phyloP scores from a whole-genome alignment of 2,329 filamentous ascomycete species.

The Pyrenophora graminea region DNA sequence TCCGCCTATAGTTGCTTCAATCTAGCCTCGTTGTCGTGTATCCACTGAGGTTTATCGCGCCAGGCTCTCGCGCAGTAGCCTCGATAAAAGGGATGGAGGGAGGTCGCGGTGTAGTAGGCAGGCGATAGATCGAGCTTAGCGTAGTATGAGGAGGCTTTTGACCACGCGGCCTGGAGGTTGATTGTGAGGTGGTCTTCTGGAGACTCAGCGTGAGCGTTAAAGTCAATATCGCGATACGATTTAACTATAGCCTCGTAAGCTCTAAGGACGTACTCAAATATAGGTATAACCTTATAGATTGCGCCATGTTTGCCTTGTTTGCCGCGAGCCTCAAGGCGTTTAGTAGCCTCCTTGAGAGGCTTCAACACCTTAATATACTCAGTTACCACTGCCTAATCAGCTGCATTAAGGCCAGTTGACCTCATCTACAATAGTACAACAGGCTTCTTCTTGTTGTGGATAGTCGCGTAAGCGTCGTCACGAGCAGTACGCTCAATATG shows the following conservation, averaged over 20 bases:
- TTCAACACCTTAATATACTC: slow-evolving; percentile 5
- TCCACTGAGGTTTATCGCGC: background rate
- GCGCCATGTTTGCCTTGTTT: no score
- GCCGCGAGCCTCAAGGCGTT: slow-evolving; percentile 3
- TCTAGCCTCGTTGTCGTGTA: background rate
- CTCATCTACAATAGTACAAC: background rate
- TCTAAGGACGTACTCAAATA: background rate
- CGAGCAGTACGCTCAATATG: background rate
- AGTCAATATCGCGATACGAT: no score
- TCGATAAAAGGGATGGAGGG: slow-evolving; percentile 4
- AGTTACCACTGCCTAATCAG: slow-evolving; percentile 1
- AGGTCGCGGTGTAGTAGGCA: no score
- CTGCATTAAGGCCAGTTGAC: background rate
- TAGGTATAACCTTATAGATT: background rate
- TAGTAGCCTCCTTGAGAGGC: slow-evolving; percentile 2
- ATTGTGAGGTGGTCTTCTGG: slow-evolving; percentile 10
- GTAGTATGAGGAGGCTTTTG: slow-evolving; percentile 10
- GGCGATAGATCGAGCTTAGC: background rate
- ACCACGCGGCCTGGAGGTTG: slow-evolving; percentile 4
- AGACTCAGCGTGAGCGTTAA: background rate
- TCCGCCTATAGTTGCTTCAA: no score
- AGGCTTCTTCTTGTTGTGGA: background rate
- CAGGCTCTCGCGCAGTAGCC: background rate
- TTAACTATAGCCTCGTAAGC: background rate
- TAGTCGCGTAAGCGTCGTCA: background rate